Evolutionary conservation across 2,329 filamentous ascomycete species (phyloP).

Genomic region (Aspergillus sp.): DNA sequence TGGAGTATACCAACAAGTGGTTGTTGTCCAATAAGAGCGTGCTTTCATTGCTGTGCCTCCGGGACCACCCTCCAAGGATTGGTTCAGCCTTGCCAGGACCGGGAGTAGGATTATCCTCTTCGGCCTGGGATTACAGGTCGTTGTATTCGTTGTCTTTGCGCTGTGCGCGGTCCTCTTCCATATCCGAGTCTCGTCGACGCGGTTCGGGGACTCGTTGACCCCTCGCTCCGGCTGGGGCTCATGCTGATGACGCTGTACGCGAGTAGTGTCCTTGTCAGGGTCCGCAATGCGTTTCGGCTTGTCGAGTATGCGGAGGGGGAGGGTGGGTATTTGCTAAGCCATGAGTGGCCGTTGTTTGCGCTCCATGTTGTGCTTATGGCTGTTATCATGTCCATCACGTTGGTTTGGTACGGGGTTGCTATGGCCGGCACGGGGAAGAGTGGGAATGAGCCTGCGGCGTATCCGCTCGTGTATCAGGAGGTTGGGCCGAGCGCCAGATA

Average conservation of each 20-base stretch:
- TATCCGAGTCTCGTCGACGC: neutral
- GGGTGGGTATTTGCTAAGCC: neutral
- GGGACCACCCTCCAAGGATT: too few species aligned
- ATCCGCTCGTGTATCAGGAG: neutral
- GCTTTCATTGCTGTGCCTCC: too few species aligned
- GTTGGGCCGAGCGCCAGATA: neutral
- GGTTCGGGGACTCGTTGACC: neutral
- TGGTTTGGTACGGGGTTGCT: neutral
- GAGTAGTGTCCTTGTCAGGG: neutral
- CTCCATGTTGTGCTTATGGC: neutral
- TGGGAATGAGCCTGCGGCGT: neutral
- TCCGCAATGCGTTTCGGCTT: neutral
- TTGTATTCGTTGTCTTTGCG: neutral
- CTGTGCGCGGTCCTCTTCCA: neutral
- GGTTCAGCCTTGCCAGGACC: too few species aligned
- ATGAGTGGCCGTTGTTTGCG: neutral
- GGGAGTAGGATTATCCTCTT: too few species aligned
- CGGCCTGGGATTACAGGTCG: neutral
- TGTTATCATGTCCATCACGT: neutral
- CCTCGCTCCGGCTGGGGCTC: neutral
- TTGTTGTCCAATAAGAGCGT: too few species aligned
- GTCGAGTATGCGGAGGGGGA: neutral
- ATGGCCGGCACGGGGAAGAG: neutral
- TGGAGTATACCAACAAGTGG: too few species aligned
- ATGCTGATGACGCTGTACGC: conserved; percentile 4